Evolutionary conservation across 1,139 yeast species (phyloP).

Genomic region (Diutina catenulata): DNA sequence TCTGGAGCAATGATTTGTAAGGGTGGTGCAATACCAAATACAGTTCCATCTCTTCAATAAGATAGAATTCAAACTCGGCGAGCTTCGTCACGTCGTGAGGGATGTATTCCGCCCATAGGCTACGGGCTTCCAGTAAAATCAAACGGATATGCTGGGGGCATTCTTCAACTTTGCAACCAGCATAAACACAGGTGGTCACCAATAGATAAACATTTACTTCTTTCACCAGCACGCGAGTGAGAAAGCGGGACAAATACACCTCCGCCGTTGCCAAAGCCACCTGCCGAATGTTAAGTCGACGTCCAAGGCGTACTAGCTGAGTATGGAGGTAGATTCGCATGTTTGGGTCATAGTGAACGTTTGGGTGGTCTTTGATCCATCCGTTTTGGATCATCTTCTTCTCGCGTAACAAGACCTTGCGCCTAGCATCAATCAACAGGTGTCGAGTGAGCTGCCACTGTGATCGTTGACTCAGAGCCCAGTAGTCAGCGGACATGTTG

Average conservation of each 20-base stretch:
- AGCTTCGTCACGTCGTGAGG: slow-evolving; percentile 85
- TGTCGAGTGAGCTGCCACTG: slow-evolving; percentile 33
- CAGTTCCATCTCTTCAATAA: slow-evolving; percentile 81
- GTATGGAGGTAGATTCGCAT: slow-evolving; percentile 61
- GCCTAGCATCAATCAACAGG: slow-evolving; percentile 27
- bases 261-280: slow-evolving; percentile 85
- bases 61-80: slow-evolving; percentile 93
- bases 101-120: slow-evolving; percentile 89
- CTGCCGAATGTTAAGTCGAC: slow-evolving; percentile 68
- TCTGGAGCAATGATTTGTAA: slow-evolving; percentile 58
- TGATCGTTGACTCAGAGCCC: slow-evolving; percentile 33
- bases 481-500: slow-evolving; percentile 35
- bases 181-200: slow-evolving; percentile 75
- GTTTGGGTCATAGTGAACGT: slow-evolving; percentile 44
- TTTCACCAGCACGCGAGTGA: slow-evolving; percentile 58
- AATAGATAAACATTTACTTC: slow-evolving; percentile 76
- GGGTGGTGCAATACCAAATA: slow-evolving; percentile 83
- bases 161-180: slow-evolving; percentile 91
- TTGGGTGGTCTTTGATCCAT: slow-evolving; percentile 30
- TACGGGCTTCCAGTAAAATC: slow-evolving; percentile 73
- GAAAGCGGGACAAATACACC: slow-evolving; percentile 63
- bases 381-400: slow-evolving; percentile 37
- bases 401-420: slow-evolving; percentile 27
- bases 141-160: slow-evolving; percentile 89
- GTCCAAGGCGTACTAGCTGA: slow-evolving; percentile 61